Evolutionary conservation across 2,329 filamentous ascomycete species (phyloP).

Genomic region (Aspergillus costaricaensis): DNA sequence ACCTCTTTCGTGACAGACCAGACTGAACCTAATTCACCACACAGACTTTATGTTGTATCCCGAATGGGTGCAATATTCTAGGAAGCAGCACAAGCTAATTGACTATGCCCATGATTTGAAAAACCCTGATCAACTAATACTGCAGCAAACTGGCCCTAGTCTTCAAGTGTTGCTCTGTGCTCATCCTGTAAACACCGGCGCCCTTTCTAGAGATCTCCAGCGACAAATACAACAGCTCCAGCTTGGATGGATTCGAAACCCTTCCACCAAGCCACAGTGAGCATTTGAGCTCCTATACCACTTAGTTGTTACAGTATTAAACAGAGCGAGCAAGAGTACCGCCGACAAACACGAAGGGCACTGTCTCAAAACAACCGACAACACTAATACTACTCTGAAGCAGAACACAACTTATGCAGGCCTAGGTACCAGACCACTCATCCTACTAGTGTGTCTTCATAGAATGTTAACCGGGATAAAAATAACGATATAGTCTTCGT

Average conservation of each 20-base stretch:
- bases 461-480: background rate
- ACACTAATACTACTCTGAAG: background rate
- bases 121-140: background rate
- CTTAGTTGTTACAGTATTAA: background rate
- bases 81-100: background rate
- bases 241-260: background rate
- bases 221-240: background rate
- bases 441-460: background rate
- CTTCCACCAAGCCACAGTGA: background rate
- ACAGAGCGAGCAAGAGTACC: background rate
- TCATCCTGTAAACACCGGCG: background rate
- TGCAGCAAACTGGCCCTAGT: background rate
- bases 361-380: background rate
- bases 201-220: background rate
- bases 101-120: background rate
- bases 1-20: background rate
- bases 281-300: slow-evolving; percentile 1
- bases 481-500: background rate
- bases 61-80: background rate
- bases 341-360: background rate
- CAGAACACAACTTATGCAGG: background rate
- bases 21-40: background rate
- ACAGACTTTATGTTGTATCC: background rate
- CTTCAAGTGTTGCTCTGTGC: background rate
- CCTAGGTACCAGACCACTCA: background rate